Evolutionary conservation across 768 basidiomycete species (phyloP), one percentile per base, ranked within the genome.

Genomic region (Suillus discolor): DNA sequence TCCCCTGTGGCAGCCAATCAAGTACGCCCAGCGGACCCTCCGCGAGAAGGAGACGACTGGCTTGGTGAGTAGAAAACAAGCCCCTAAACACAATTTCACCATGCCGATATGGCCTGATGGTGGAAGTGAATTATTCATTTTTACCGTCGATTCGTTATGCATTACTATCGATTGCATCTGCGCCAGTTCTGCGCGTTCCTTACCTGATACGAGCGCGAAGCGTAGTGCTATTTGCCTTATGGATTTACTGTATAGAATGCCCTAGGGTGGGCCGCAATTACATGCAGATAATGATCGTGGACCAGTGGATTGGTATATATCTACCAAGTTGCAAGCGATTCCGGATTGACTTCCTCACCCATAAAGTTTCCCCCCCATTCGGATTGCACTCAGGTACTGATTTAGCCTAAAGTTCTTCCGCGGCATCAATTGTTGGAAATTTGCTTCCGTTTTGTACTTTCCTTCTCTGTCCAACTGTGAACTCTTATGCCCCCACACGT

Each of bases 401-500:
- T 60, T 60, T 42, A 60, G 59, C 59, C 25, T 28, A 44, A 60
- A 41, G 16, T 59, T 59, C 57, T 59, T 59, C 25, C 57, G 39
- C 59, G 59, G 59, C 41, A 62, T 45, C 57, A 57, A 60, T 64
- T 61, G 63, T 64, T 31, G 28, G 57, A 57, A 57, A 38, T 39
- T 74, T 75, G 75, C 66, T 70, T 65, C 64, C 64, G 71, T 74
- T 47, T 57, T 57, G 49, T 9, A 31, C 55, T 61, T 64, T 64
- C 70, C 67, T 72, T 31, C 51, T 41, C 57, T 25, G 44, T 23
- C 62, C 66, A 65, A 45, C 61, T 59, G 73, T 34, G 20, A 38
- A 31, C 53, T 41, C 62, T 53, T 67, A 75, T 75, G 74, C 67
- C 74, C 13, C 69, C 69, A n/a, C 66, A 64, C 66, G 69, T 74